Percentiles rank a stretch among this genome's conserved stretches.
Conservation (phyloP, 1,284 basidiomycete species). For the Peniophora sp. region DNA sequence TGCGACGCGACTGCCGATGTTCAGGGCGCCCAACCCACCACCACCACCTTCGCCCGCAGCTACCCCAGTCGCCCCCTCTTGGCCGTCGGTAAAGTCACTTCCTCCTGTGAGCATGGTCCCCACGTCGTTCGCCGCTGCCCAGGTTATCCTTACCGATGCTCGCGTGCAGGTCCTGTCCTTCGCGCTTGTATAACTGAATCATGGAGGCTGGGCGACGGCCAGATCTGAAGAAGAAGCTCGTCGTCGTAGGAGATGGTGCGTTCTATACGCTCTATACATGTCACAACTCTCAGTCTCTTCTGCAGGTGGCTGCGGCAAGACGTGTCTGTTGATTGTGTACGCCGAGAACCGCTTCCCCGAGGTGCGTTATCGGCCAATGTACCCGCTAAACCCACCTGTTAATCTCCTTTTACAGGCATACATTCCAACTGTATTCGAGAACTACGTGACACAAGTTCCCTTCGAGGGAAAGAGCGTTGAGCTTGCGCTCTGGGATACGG, state of each 20-base stretch:
- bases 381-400: too few species aligned
- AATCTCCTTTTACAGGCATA: conserved; percentile 59
- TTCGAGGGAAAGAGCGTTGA: conserved; percentile 90
- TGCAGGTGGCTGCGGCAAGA: conserved; percentile 77
- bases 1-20: too few species aligned
- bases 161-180: neutral
- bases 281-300: conserved; percentile 1
- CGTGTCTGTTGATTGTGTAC: conserved; percentile 90
- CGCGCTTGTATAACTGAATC: neutral
- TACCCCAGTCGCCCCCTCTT: too few species aligned
- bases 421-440: conserved; percentile 97
- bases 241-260: conserved; percentile 85
- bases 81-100: too few species aligned
- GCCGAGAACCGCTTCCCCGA: conserved; percentile 97
- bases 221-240: conserved; percentile 82
- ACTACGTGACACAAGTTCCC: conserved; percentile 87
- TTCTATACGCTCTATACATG: conserved; percentile 16
- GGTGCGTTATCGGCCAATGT: conserved; percentile 52
- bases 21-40: too few species aligned
- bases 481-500: conserved; percentile 96
- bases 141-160: too few species aligned
- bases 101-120: too few species aligned
- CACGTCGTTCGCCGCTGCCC: too few species aligned
- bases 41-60: too few species aligned
- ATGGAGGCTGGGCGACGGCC: conserved; percentile 46